phyloP scores from a whole-genome alignment of 2,329 filamentous ascomycete genomes.

The Curvularia eragrostidis region DNA sequence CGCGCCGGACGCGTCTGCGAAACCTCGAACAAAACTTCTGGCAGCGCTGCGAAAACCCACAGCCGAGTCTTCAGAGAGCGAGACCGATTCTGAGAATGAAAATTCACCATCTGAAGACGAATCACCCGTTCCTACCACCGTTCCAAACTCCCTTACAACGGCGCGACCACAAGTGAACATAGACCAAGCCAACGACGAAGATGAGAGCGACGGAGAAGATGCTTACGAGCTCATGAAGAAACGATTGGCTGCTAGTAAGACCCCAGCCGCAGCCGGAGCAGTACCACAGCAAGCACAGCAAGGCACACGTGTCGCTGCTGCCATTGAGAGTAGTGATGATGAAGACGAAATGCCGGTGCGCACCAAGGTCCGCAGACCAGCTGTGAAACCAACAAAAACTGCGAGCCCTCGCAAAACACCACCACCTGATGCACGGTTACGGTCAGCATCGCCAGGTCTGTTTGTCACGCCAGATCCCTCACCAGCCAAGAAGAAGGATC shows the following conservation, averaged over 20 bases:
- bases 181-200: constrained; percentile 26
- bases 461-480: constrained; percentile 62
- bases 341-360: constrained; percentile 41
- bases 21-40: constrained; percentile 29
- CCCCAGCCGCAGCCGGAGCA: constrained; percentile 6
- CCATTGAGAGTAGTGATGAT: constrained; percentile 33
- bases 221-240: constrained; percentile 58
- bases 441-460: constrained; percentile 58
- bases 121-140: constrained; percentile 46
- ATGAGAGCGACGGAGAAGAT: constrained; percentile 46
- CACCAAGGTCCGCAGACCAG: constrained; percentile 23
- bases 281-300: constrained; percentile 13
- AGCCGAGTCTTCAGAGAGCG: constrained; percentile 49
- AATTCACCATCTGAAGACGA: constrained; percentile 31
- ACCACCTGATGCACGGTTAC: constrained; percentile 33
- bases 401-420: constrained; percentile 26
- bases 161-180: constrained; percentile 3
- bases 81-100: constrained; percentile 47
- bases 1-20: constrained; percentile 25
- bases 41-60: constrained; percentile 31
- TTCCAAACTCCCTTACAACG: constrained; percentile 19
- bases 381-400: constrained; percentile 17
- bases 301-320: constrained; percentile 10
- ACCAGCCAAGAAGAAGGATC: constrained; percentile 43
- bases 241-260: constrained; percentile 50